Evolutionary conservation across 2,329 filamentous ascomycete species (phyloP), one percentile per base, ranked within the genome.

Genomic region (Apiospora malaysiana): DNA sequence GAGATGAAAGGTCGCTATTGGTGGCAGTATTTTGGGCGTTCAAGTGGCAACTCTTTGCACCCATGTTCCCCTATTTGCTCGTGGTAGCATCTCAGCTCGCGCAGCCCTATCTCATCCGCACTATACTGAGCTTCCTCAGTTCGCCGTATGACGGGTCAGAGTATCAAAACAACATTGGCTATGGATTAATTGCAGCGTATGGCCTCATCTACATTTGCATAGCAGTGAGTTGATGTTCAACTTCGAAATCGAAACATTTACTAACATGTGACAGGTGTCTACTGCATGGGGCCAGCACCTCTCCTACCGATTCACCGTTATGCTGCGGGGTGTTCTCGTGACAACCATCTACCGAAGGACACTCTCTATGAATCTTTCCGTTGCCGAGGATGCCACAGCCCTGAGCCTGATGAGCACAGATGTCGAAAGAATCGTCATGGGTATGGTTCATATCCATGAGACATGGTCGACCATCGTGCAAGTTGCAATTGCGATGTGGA

Each of bases 71-170:
- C 25, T 75, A 79, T 12, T 56, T 80, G 25, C 72, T 71, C 9
- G 72, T 74, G 46, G 74, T 75, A 4, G 78, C 71, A 5, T 78
- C 80, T 49, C 75, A 71, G n/a, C 79, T 81, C 65, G 73, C 75
- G 5, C 80, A 81, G 65, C 80, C 80, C 1, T 79, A 80, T 40
- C 74, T 81, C 23, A 74, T 81, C 68, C 59, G 66, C 25, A 71
- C 72, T 43, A 66, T 73, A 16, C 68, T 75, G 5, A 59, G 72
- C 46, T 76, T 69, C n/a, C 25, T 71, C 3, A 27, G 56, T n/a
- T 45, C 67, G 2, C 43, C 66, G 12, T 69, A 66, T 21, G 70
- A 71, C 32, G 70, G 70, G 10, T 56, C 49, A 32, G 23, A 69
- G 16, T 59, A 71, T 18, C 67, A 69, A 46, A 47, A 66, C 42